Evolutionary conservation across 2,329 filamentous ascomycete species (phyloP), one percentile per base, ranked within the genome.

Genomic region (Helminthosporium solani): DNA sequence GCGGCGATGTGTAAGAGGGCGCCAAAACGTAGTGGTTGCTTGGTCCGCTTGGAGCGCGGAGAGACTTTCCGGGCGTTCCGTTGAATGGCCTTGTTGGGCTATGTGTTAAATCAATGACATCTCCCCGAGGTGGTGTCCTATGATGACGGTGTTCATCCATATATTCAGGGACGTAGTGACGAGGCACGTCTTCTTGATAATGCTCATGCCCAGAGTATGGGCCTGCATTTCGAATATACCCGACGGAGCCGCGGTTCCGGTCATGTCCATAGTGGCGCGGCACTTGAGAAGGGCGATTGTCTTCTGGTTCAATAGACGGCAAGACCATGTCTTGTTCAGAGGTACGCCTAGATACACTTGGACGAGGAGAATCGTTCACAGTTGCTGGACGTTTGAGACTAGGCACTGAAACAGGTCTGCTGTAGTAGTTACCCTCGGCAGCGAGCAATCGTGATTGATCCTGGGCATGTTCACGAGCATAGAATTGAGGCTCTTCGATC

Each of bases 251-350:
- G 23, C 36, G 19, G 25, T 49, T 49, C 21, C 38, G 41, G 18
- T 47, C 21, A n/a, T 4, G 8, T 21, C 21, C 8, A 15, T 21
- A 15, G 11, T 45, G 19, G 15, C 16, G 28, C 28, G 21, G 38
- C 31, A 11, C 39, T 42, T 33, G 25, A 28, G 47, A 55, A 36
- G 58, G 50, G 11, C 56, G 60, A 2, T 46, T 49, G 21, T 56
- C 35, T 42, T 68, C 64, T 45, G 49, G 58, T 48, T 70, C 66
- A 48, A 70, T 57, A 19, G 66, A 70, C 18, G 66, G 66, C 19
- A 69, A 44, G 21, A 64, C 57, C 33, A 62, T 40, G 41, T 69
- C 65, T 15, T 66, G 63, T 20, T 67, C 66, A 4, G 19, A 31
- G 14, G 28, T 31, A 12, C 28, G 28, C 14, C 28, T 31, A 5